These are phyloP conservation scores for Mycena vulgaris DNA, from an alignment of 768 basidiomycete genomes.

Conservation along the genomic window DNA sequence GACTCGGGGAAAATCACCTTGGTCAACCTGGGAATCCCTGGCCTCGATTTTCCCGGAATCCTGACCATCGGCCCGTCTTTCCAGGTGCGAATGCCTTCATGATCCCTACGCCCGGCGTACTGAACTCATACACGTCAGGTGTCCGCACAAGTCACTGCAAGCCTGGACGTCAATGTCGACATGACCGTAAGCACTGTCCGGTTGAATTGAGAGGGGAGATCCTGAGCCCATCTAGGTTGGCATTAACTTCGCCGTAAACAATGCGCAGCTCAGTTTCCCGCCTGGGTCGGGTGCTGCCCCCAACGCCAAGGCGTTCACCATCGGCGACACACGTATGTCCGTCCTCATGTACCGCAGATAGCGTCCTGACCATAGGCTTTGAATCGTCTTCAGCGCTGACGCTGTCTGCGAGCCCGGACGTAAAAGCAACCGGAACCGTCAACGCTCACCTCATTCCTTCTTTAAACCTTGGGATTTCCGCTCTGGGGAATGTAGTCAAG, in stretches of 20 bases:
- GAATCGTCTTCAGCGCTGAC: conserved; percentile 32
- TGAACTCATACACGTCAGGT: not conserved
- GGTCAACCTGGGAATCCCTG: conserved; percentile 40
- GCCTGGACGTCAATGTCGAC: conserved; percentile 21
- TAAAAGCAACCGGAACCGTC: too few species aligned
- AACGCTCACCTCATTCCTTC: too few species aligned
- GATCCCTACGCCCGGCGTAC: too few species aligned
- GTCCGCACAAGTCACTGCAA: not conserved
- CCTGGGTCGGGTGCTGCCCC: not conserved
- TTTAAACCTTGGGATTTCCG: too few species aligned
- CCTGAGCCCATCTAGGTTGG: conserved; percentile 44
- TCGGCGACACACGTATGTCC: conserved; percentile 28
- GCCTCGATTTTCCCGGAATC: conserved; percentile 23
- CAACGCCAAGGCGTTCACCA: not conserved
- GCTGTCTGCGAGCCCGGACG: conserved; percentile 33
- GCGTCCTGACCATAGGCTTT: not conserved
- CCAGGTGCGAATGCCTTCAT: too few species aligned
- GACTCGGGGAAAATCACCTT: conserved; percentile 21
- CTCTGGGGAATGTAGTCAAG: too few species aligned
- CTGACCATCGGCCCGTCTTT: conserved; percentile 31
- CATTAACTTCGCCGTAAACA: conserved; percentile 40
- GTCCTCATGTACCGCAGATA: not conserved
- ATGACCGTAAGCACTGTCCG: conserved; percentile 42
- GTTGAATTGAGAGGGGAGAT: too few species aligned
- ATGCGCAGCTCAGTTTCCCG: conserved; percentile 25